A percentile compares a stretch with the other conserved stretches of the same genome.
These are phyloP conservation scores for Pythium rhizo-oryzae DNA, from an alignment of 352 stramenopile species.

Conservation along the genomic window DNA sequence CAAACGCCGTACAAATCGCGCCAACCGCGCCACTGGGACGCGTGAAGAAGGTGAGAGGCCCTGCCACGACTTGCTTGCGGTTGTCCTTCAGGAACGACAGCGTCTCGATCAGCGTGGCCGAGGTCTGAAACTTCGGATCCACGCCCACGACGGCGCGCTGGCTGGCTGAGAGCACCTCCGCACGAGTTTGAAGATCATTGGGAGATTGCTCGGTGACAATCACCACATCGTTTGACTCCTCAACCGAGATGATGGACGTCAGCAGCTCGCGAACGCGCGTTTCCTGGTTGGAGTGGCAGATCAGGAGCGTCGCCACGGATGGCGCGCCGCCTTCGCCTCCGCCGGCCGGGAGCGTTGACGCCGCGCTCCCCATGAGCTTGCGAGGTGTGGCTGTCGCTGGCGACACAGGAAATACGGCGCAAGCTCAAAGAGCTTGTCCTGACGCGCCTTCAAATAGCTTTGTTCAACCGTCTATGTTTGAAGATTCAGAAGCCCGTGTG, in stretches of 20 bases:
- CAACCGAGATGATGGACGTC: not conserved
- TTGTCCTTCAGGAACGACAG: constrained; percentile 58
- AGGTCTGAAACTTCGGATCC: constrained; percentile 43
- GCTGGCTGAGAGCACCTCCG: constrained; percentile 30
- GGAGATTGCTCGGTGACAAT: constrained; percentile 48
- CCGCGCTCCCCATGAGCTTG: constrained; percentile 29
- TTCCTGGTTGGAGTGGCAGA: constrained; percentile 36
- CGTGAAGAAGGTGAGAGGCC: constrained; percentile 42
- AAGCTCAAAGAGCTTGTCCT: too few species aligned
- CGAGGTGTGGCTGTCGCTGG: not conserved
- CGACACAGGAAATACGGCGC: too few species aligned
- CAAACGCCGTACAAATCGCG: constrained; percentile 50
- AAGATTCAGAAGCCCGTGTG: too few species aligned
- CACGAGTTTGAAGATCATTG: constrained; percentile 34
- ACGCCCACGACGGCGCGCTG: constrained; percentile 45
- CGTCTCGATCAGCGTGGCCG: constrained; percentile 39
- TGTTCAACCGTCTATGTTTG: too few species aligned
- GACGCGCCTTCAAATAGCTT: too few species aligned
- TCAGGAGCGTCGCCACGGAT: constrained; percentile 19
- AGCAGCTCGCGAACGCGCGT: constrained; percentile 19
- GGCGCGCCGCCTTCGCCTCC: not conserved
- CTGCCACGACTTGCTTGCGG: constrained; percentile 40
- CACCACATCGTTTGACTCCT: constrained; percentile 19
- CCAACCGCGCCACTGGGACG: constrained; percentile 48
- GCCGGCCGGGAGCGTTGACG: constrained; percentile 18